Evolutionary conservation across 345 rosid genomes (phyloP).

Genomic region (Chamaenerion angustifolium): DNA sequence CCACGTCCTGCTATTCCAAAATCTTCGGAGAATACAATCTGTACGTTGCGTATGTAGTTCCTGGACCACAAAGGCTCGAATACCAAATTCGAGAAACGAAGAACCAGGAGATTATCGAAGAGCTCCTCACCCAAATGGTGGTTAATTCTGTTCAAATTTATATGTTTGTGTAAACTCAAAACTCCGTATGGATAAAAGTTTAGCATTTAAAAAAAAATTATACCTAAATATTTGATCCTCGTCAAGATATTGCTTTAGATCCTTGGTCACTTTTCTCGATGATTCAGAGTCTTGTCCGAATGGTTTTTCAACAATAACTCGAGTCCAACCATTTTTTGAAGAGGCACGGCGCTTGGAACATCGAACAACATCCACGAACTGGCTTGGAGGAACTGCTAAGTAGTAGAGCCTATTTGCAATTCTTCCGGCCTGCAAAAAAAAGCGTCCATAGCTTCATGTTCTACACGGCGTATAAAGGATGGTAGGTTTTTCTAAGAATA

Average conservation of each 20-base stretch:
- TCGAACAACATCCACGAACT: conserved; percentile 32
- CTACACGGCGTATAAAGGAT: too few relatives aligned
- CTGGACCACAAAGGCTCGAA: conserved; percentile 46
- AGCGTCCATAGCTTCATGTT: too few relatives aligned
- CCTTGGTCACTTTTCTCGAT: conserved; percentile 25
- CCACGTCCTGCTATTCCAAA: conserved; percentile 32
- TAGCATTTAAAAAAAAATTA: neutral
- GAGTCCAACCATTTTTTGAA: conserved; percentile 34
- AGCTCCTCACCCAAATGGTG: conserved; percentile 45
- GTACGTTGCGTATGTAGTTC: conserved; percentile 40
- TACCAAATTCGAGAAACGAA: conserved; percentile 43
- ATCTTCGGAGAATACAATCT: conserved; percentile 38
- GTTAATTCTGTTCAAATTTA: conserved; percentile 24
- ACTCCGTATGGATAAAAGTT: neutral
- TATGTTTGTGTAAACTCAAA: neutral
- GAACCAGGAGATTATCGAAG: conserved; percentile 34
- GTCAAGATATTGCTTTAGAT: conserved; percentile 22
- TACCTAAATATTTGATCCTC: conserved; percentile 50
- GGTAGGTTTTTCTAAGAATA: neutral
- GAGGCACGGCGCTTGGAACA: conserved; percentile 36
- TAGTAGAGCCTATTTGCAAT: conserved; percentile 38
- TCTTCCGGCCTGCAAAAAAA: conserved; percentile 24
- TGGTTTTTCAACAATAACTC: conserved; percentile 44
- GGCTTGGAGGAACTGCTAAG: conserved; percentile 33
- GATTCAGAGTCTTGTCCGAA: conserved; percentile 39